Base-by-base conservation (phyloP, 2,329 filamentous ascomycete genomes). In the Akanthomyces lecanii region DNA sequence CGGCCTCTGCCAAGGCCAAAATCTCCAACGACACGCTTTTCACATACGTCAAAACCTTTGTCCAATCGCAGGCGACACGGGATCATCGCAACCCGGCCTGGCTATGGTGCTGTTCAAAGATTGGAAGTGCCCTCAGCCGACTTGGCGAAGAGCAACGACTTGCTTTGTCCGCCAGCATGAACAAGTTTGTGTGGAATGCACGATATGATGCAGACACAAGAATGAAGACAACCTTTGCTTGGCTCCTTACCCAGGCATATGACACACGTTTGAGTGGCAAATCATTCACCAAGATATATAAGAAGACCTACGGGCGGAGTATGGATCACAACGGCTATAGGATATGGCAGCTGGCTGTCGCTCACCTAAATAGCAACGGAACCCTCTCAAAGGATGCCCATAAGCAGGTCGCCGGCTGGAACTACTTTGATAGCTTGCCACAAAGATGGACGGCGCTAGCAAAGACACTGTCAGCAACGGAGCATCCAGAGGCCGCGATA, bases 241-340 rank as follows among this genome's bases (percentile, higher is more conserved):
- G 69, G 70, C 57, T 71, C 5, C 44, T 68, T 2, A 65, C 66
- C 54, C 66, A 66, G 51, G 67, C 69, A 1, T 63, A 69, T 42
- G 64, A 67, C 28, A 18, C 64, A 8, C 30, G 50, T 5, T 42
- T 61, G 7, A 66, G 65, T 11, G 65, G 62, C 14, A 33, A 66
- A n/a, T 55, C 61, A 4, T 67, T 71, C 25, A 36, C 65, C 38
- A 42, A 52, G 10, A 50, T 52, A 48, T 63, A 63, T 18, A 54
- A 47, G 3, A 18, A 38, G 5, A 54, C 12, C 33, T 42, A 50
- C 3, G 40, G 30, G 28, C 28, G 14, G n/a, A 16, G 23, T 7
- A 47, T 61, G 59, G 59, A 54, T 48, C 51, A 52, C 16, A 54
- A 23, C 40, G 51, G 51, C 14, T 62, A 55, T 16, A 28, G 51